A percentile compares a stretch with the other conserved stretches of the same genome.
These are phyloP conservation scores for Penicillium sp. DNA, from an alignment of 2,329 filamentous ascomycete genomes.

Conservation along the genomic window DNA sequence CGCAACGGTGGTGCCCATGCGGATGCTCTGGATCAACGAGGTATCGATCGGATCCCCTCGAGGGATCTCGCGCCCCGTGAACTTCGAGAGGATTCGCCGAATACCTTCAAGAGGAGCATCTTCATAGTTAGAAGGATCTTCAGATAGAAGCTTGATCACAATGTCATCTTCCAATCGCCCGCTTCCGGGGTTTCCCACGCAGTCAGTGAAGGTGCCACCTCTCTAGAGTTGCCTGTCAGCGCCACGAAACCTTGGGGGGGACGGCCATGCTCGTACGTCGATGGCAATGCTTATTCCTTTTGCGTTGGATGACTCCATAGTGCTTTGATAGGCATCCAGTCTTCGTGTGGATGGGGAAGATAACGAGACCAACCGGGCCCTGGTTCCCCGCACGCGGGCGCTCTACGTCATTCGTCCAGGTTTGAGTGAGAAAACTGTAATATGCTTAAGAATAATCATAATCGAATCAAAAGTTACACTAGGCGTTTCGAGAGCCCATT, in stretches of 20 bases:
- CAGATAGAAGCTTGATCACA: slow-evolving; percentile 83
- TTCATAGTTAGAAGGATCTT: slow-evolving; percentile 84
- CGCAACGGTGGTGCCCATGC: slow-evolving; percentile 94
- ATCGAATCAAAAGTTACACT: background rate
- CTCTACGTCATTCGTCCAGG: background rate
- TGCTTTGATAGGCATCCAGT: background rate
- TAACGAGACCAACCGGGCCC: background rate
- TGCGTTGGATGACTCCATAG: slow-evolving; percentile 6
- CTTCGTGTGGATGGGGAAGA: background rate
- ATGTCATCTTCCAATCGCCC: slow-evolving; percentile 65
- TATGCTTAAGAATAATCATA: background rate
- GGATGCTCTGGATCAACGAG: slow-evolving; percentile 79
- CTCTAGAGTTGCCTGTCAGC: slow-evolving; percentile 9
- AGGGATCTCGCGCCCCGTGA: slow-evolving; percentile 71
- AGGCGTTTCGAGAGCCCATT: background rate
- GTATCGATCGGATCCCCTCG: slow-evolving; percentile 79
- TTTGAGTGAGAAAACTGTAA: background rate
- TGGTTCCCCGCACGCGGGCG: slow-evolving; percentile 4
- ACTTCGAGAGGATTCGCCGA: slow-evolving; percentile 76
- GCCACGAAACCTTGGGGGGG: background rate
- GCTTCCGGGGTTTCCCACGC: slow-evolving; percentile 52
- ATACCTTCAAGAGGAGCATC: slow-evolving; percentile 92
- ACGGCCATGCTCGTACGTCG: slow-evolving; percentile 13
- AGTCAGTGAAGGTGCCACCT: slow-evolving; percentile 26
- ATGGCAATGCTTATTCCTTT: slow-evolving; percentile 25